Base-by-base conservation (phyloP, 768 basidiomycete genomes). In the Mycena capillaripes region DNA sequence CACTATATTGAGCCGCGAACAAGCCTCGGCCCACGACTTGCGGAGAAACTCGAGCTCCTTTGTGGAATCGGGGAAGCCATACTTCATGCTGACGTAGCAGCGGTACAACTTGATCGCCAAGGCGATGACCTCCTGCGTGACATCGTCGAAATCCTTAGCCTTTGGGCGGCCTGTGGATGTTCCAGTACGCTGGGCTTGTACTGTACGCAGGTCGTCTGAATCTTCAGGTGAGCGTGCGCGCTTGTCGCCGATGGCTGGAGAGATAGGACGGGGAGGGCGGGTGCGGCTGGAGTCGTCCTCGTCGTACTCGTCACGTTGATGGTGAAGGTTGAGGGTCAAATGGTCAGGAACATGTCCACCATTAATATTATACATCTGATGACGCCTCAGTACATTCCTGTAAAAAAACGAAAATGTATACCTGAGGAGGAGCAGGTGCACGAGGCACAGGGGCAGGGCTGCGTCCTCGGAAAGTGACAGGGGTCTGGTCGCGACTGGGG, bases 101-200 rank as follows among this genome's bases (percentile, higher is more conserved):
- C 67, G 70, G 11, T 46, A 64, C 25, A 27, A 0, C 12, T 21
- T 11, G 46, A 71, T 69, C 9, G 65, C 61, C 1, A 38, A 2
- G 0, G 21, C 29, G 3, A 65, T 4, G 1, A 27, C 6, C 30
- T 75, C 73, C 34, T 69, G 42, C 19, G 53, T 63, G 38, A 17
- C 23, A 8, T 67, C 63, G 48, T 70, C 70, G 29, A 36, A 61
- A 57, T 75, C 73, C 67, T 61, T 75, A 21, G 69, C 65, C 55
- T 42, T 63, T 17, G 70, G 36, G 10, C 70, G 70, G 10, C 44
- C 19, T 14, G 36, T 17, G 23, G 63, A 64, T 3, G 34, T 50
- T 4, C 23, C 25, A 25, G 42, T 48, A 2, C 40, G 34, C 38
- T 30, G 40, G 5, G 48, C 40, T 23, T 66, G 71, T 0, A 32